These are phyloP conservation scores for Cerioporus squamosus DNA, from an alignment of 1,284 basidiomycete genomes.

Conservation along the genomic window DNA sequence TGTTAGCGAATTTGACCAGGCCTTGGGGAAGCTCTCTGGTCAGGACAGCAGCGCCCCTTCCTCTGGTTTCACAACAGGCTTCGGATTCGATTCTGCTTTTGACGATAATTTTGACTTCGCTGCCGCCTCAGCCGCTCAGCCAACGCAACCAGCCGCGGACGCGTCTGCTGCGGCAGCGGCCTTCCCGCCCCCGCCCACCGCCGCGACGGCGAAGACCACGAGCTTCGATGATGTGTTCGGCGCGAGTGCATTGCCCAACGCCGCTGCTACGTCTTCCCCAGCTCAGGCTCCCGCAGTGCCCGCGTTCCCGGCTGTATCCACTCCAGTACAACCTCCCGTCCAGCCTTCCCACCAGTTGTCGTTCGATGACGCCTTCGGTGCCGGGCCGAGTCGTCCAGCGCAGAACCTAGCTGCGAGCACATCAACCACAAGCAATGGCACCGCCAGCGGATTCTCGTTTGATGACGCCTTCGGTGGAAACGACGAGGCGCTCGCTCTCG, in stretches of 20 bases:
- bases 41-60: conserved; percentile 39
- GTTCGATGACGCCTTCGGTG: conserved; percentile 58
- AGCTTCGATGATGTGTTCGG: conserved; percentile 33
- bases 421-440: conserved; percentile 18
- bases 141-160: conserved; percentile 8
- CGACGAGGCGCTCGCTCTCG: conserved; percentile 47
- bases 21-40: conserved; percentile 58
- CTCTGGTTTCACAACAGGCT: conserved; percentile 51
- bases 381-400: conserved; percentile 13
- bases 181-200: conserved; percentile 9
- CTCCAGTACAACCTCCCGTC: conserved; percentile 7
- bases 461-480: conserved; percentile 64
- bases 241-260: conserved; percentile 26
- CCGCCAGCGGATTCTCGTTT: conserved; percentile 46
- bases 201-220: conserved; percentile 1
- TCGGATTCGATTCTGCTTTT: conserved; percentile 68
- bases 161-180: conserved; percentile 1
- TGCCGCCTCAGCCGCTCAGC: conserved; percentile 46
- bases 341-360: conserved; percentile 37
- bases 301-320: conserved; percentile 11
- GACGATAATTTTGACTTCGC: conserved; percentile 89
- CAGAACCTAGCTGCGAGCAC: conserved; percentile 12
- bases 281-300: conserved; percentile 20
- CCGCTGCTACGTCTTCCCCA: conserved; percentile 22
- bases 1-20: conserved; percentile 76